Conservation (phyloP, 257 asterid species). For the Ehretia macrophylla region DNA sequence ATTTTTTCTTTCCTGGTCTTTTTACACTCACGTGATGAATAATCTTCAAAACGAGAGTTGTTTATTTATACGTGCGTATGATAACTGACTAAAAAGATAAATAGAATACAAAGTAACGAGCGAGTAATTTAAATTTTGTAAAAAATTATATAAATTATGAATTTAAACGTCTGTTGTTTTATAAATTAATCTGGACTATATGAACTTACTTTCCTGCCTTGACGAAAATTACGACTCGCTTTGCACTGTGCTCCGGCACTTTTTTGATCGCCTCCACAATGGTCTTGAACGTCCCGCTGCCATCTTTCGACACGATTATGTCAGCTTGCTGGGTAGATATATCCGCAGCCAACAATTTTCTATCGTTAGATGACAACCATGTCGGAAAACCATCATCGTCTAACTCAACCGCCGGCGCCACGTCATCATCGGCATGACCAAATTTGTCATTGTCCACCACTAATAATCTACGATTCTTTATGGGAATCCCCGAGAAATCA, state of each 20-base stretch:
- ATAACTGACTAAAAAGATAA: no score
- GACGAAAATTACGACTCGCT: slow-evolving; percentile 80
- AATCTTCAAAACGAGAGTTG: no score
- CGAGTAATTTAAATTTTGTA: no score
- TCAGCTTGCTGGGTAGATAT: slow-evolving; percentile 53
- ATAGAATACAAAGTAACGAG: no score
- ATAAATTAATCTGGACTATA: no score
- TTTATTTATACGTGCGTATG: no score
- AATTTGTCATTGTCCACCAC: not conserved
- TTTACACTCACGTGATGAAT: no score
- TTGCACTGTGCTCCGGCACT: slow-evolving; percentile 66
- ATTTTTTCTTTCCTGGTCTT: no score
- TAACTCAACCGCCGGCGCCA: not conserved
- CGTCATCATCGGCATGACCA: not conserved
- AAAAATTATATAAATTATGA: no score
- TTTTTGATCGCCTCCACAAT: slow-evolving; percentile 82
- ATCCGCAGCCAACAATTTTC: slow-evolving; percentile 54
- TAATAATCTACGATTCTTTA: slow-evolving; percentile 56
- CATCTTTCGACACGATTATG: slow-evolving; percentile 62
- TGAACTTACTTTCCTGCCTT: slow-evolving; percentile 93
- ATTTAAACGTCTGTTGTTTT: no score
- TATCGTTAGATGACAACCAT: slow-evolving; percentile 68
- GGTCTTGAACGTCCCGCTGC: slow-evolving; percentile 77
- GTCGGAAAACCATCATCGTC: slow-evolving; percentile 47
- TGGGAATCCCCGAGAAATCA: slow-evolving; percentile 75